Base-by-base conservation (phyloP, 2,329 filamentous ascomycete species). In the Clarireedia paspali region DNA sequence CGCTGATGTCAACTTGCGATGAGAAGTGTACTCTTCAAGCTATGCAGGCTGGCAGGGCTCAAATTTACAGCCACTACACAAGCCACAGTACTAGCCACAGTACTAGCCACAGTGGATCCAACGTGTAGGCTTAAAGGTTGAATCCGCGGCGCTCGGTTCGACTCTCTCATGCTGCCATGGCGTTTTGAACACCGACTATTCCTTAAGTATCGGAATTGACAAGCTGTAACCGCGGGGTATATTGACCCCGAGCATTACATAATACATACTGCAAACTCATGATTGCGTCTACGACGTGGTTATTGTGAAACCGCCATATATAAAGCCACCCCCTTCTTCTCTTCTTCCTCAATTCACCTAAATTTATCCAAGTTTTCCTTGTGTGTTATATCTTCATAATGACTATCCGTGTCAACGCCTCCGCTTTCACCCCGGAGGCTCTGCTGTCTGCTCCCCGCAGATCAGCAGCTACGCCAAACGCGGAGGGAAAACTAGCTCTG, bases 371-470 rank as follows among this genome's bases (percentile, higher is more conserved):
- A 20, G 1, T 42, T 20, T 42, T 3, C 20, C 7, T 17, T 42
- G 39, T 6, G 5, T 20, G 6, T 20, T 26, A 14, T 23, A 46
- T 46, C 6, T 46, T 12, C 42, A 58, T 45, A n/a, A 91, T 91
- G 88, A 89, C 85, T 6, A 78, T 88, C 67, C 78, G 79, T 62
- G 84, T 88, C 67, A 78, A 79, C 63, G 84, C 85, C 9, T 76
- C 77, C 63, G 86, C 85, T 63, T 88, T 91, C 72, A 90, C 86
- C 9, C 87, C 88, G 4, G 81, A 89, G 75, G 85, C 89, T 62
- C 77, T 94, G 57, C 79, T 94, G 66, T 85, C 85, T 62, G 87
- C 87, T 15, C 87, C 88, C 34, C 83, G 89, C 56, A 82, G 88
- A 48, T 88, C 85, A 10, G 70, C 82, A 15, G 88, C 83, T 48